Evolutionary conservation across 116 monocot species (phyloP), one percentile per base, ranked within the genome.

Genomic region (Iris pallida): DNA sequence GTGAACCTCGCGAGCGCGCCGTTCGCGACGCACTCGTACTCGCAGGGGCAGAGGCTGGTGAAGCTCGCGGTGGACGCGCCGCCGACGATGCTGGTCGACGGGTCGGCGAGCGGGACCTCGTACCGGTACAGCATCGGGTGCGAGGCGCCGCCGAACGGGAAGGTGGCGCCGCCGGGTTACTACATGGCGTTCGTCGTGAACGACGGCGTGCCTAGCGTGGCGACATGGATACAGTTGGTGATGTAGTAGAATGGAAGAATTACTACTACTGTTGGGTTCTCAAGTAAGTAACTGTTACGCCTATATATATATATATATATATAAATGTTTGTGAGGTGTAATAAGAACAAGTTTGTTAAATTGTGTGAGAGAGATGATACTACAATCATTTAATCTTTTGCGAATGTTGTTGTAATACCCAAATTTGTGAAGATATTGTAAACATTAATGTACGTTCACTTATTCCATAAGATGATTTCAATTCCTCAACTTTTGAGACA

Each of bases 151-250:
- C 77, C 82, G 20, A 70, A 70, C 55, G 77, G 79, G 57, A 72
- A 49, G 74, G 84, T 91, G 77, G 84, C 91, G 53, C 91, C 91
- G 73, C 92, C 92, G 55, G 92, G 85, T 7, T 92, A 76, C 61
- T 92, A 92, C 70, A 85, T 92, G 92, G 74, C 66, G 55, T 92
- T 85, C 52, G 88, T 75, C 0, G 76, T 92, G 59, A 85, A 88
- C 71, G 73, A 81, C 56, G 88, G 78, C 0, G 82, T 85, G 61
- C 88, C 92, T 5, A 85, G 88, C 56, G 83, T 77, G 64, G 92
- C 92, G 41, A 43, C 17, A 2, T 88, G 88, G 92, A 64, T 88
- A 12, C 90, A 86, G 68, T 55, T 82, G 59, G 55, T 73, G 70
- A 42, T 44, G 1, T 68, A 60, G 19, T 3, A 51, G 0, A 51